Percentiles rank a stretch among this genome's conserved stretches.
Evolutionary conservation across 2,329 filamentous ascomycete species (phyloP).

Genomic region (Phyllosticta citriasiana): DNA sequence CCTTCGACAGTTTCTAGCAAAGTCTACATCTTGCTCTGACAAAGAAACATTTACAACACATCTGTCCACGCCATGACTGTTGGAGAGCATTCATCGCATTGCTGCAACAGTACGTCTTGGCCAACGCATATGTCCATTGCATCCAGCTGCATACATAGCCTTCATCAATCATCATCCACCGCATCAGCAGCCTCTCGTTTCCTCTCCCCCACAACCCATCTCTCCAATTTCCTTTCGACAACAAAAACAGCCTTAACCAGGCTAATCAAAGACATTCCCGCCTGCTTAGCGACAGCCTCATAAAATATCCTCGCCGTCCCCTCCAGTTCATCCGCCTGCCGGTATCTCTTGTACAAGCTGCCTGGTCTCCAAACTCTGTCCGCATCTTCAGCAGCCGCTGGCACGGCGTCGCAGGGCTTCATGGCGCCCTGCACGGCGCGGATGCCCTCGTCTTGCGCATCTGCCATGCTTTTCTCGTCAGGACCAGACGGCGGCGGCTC

Average conservation of each 20-base stretch:
- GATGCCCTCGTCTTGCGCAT: constrained; percentile 24
- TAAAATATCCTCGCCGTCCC: constrained; percentile 38
- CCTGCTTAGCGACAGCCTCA: constrained; percentile 39
- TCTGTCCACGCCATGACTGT: too few relatives aligned
- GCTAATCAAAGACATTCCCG: constrained; percentile 40
- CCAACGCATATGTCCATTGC: too few relatives aligned
- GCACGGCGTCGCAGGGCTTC: constrained; percentile 28
- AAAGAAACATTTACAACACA: too few relatives aligned
- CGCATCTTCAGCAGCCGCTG: constrained; percentile 22
- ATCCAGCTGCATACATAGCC: background rate
- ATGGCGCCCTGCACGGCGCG: constrained; percentile 34
- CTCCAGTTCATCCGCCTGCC: constrained; percentile 37
- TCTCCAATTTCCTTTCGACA: constrained; percentile 30
- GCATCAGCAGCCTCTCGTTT: background rate
- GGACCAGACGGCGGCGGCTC: constrained; percentile 7
- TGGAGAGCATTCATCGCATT: too few relatives aligned
- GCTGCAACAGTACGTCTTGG: too few relatives aligned
- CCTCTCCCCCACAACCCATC: background rate
- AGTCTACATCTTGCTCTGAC: too few relatives aligned
- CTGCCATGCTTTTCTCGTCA: constrained; percentile 13
- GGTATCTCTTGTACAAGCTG: constrained; percentile 40
- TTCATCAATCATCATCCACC: background rate
- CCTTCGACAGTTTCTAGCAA: too few relatives aligned
- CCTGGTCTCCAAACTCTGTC: constrained; percentile 33
- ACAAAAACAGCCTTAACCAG: constrained; percentile 42